Evolutionary conservation across 257 asterid species (phyloP).

Genomic region (Thymus mandschuricus): DNA sequence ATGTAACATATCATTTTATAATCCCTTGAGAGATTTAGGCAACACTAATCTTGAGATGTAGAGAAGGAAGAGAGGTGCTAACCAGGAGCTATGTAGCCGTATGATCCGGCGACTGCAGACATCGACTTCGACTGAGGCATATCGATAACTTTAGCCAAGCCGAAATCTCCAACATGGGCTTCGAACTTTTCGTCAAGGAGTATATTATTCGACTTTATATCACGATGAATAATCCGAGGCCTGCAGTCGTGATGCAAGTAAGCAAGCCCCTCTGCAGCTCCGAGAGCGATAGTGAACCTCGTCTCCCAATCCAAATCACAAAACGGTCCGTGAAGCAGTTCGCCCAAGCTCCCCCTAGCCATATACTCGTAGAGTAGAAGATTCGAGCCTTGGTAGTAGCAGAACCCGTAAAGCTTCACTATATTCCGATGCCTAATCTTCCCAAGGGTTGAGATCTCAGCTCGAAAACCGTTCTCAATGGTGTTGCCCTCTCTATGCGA

Average conservation of each 20-base stretch:
- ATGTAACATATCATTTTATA: not conserved
- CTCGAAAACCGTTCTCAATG: conserved; percentile 71
- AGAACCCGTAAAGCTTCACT: conserved; percentile 86
- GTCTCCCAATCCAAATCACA: conserved; percentile 76
- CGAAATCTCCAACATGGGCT: conserved; percentile 97
- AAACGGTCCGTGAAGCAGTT: conserved; percentile 67
- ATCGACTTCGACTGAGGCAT: conserved; percentile 94
- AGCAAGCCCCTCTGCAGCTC: conserved; percentile 90
- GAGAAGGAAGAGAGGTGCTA: conserved; percentile 30
- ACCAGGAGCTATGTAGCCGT: conserved; percentile 99
- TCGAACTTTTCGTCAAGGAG: conserved; percentile 87
- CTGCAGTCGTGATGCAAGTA: conserved; percentile 90
- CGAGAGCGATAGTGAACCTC: conserved; percentile 76
- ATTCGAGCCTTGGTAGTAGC: conserved; percentile 84
- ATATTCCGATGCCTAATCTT: conserved; percentile 95
- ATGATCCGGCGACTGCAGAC: conserved; percentile 98
- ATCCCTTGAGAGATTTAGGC: too few relatives aligned
- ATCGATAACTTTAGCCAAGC: conserved; percentile 92
- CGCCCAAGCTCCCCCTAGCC: conserved; percentile 93
- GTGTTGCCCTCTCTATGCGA: conserved; percentile 80
- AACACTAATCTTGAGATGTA: not conserved
- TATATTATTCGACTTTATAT: conserved; percentile 86
- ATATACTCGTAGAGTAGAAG: conserved; percentile 89
- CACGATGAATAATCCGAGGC: conserved; percentile 89
- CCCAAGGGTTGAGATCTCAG: conserved; percentile 86